Conservation (phyloP, 2,329 filamentous ascomycete genomes). For the Clarireedia paspali region DNA sequence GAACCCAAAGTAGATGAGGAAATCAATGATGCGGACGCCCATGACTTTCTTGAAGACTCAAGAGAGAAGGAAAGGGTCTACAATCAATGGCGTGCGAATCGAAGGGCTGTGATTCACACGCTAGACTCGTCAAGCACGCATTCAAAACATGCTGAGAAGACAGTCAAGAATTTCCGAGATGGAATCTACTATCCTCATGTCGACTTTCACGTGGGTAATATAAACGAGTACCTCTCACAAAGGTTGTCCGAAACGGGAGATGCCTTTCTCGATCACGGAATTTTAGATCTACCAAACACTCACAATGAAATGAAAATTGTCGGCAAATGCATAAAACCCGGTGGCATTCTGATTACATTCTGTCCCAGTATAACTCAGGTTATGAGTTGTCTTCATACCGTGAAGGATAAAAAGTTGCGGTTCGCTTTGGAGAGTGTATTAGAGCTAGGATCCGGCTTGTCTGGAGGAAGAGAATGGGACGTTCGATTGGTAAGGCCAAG, state of each 20-base stretch:
- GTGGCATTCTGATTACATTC: slow-evolving; percentile 63
- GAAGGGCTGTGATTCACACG: slow-evolving; percentile 67
- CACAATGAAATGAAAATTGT: slow-evolving; percentile 43
- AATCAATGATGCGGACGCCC: background rate
- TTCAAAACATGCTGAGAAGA: slow-evolving; percentile 54
- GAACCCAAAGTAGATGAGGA: background rate
- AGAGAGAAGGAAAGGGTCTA: slow-evolving; percentile 4
- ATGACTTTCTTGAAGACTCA: background rate
- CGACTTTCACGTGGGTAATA: slow-evolving; percentile 65
- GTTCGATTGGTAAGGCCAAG: slow-evolving; percentile 40
- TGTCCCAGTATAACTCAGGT: slow-evolving; percentile 75
- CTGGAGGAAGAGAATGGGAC: slow-evolving; percentile 55
- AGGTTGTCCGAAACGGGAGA: slow-evolving; percentile 39
- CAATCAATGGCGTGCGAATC: slow-evolving; percentile 29
- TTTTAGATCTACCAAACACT: slow-evolving; percentile 65
- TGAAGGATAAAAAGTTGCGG: slow-evolving; percentile 46
- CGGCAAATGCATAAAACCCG: slow-evolving; percentile 50
- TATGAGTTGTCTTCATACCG: slow-evolving; percentile 50
- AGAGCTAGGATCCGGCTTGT: slow-evolving; percentile 46
- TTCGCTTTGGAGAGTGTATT: slow-evolving; percentile 49
- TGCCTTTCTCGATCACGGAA: slow-evolving; percentile 63
- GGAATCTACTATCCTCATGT: slow-evolving; percentile 64
- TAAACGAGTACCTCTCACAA: slow-evolving; percentile 52
- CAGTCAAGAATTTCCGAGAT: slow-evolving; percentile 58
- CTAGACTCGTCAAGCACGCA: slow-evolving; percentile 58